Percentiles rank a stretch among this genome's conserved stretches.
phyloP scores from a whole-genome alignment of 495 filamentous ascomycete genomes.

The Penicillium simplicissimum region DNA sequence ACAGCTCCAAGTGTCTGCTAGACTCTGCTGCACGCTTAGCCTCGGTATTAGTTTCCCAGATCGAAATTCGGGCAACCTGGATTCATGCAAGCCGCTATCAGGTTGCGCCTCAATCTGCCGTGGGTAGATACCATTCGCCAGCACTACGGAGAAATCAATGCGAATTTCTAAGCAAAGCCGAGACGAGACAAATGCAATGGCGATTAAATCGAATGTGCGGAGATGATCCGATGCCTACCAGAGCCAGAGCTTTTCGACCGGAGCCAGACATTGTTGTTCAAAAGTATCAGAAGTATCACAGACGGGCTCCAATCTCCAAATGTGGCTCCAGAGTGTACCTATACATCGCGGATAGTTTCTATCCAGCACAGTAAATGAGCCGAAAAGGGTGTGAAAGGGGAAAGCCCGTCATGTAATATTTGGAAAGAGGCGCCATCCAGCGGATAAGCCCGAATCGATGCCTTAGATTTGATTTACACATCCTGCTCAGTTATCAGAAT shows the following conservation, averaged over 20 bases:
- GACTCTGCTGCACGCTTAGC: neutral
- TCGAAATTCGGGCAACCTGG: neutral
- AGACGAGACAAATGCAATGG: neutral
- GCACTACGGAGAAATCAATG: neutral
- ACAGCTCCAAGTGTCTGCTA: neutral
- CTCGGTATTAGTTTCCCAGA: neutral
- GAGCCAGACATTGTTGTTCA: no score
- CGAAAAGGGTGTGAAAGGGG: neutral
- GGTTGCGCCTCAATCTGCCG: neutral
- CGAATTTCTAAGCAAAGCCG: neutral
- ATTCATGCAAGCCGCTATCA: neutral
- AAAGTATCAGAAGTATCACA: no score
- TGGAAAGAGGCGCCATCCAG: neutral
- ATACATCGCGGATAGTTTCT: neutral
- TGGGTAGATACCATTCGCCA: neutral
- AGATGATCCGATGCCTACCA: neutral
- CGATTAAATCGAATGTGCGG: neutral
- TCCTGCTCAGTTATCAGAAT: neutral
- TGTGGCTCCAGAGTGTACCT: neutral
- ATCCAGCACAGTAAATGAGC: neutral
- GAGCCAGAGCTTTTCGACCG: neutral
- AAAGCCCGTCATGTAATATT: neutral
- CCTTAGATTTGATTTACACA: no score
- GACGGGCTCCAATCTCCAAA: no score
- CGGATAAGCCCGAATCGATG: no score